Evolutionary conservation across 2,329 filamentous ascomycete species (phyloP).

Genomic region (Ophiostoma ulmi): DNA sequence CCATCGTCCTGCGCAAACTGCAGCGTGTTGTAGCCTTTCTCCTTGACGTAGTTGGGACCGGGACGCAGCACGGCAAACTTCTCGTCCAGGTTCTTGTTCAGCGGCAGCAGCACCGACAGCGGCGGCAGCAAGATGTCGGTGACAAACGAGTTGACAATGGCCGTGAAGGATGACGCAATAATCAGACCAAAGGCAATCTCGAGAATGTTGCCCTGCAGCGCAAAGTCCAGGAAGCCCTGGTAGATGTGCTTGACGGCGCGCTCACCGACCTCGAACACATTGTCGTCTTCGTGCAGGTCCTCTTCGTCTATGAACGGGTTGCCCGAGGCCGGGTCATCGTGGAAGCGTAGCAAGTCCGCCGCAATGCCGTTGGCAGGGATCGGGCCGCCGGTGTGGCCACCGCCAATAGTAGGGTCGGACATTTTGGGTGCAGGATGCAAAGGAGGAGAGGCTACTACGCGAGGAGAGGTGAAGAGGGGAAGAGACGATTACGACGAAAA

Average conservation of each 20-base stretch:
- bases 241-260: conserved; percentile 48
- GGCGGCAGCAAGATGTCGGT: conserved; percentile 65
- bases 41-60: conserved; percentile 50
- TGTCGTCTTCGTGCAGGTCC: conserved; percentile 35
- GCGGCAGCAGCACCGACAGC: conserved; percentile 61
- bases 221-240: conserved; percentile 66
- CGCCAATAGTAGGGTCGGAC: conserved; percentile 10
- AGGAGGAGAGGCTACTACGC: background rate
- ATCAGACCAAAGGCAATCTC: conserved; percentile 72
- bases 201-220: conserved; percentile 67
- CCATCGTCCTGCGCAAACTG: conserved; percentile 64
- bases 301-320: conserved; percentile 37
- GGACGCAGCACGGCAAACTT: conserved; percentile 63
- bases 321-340: conserved; percentile 30
- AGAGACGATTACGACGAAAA: background rate
- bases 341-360: conserved; percentile 24
- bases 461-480: background rate
- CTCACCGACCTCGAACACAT: conserved; percentile 41
- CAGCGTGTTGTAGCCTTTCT: conserved; percentile 63
- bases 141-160: conserved; percentile 66
- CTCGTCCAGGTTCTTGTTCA: conserved; percentile 67
- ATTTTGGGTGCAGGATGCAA: conserved; percentile 6
- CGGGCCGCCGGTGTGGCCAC: conserved; percentile 15
- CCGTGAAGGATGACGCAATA: conserved; percentile 65
- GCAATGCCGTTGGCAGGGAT: conserved; percentile 14